Base-by-base conservation (phyloP, 257 asterid species). In the Echites panduratus region DNA sequence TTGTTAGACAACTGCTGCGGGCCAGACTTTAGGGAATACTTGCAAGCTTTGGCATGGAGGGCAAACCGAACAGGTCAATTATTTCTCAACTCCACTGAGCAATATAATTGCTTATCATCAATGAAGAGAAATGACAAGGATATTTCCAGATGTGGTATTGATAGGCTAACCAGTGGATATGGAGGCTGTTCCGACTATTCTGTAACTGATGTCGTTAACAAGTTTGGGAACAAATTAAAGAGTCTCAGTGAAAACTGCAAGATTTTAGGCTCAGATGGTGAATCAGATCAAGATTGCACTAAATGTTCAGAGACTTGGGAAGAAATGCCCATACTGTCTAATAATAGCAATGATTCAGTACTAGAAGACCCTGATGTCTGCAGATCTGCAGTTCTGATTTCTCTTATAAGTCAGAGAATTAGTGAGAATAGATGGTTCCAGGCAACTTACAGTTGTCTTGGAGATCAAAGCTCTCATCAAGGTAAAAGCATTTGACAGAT, bases 111-210 rank as follows among this genome's bases (percentile, higher is more conserved):
- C 68, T 70, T 80, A 20, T 66, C 69, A 38, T 75, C 66, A 24
- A 53, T 77, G 50, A 77, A 64, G 73, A 78, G 73, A 5, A 54
- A 3, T 56, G 72, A 66, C 29, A 38, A 22, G 9, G 69, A 78
- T 56, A 67, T n/a, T 32, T 54, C 47, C 38, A 57, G 59, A 32
- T 86, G 97, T 86, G 94, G 92, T 47, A 73, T 89, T 54, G 84
- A 81, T 72, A 86, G 83, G 82, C 81, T 90, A 41, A 84, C 82
- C 5, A 77, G 86, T 63, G 96, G 94, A 29, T 49, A 53, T 47
- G 96, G 89, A 72, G 88, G 87, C 26, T 90, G 96, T 74, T 87
- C 96, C 4, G 84, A 86, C 58, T 90, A 84, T 66, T 65, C 80
- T 14, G 82, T 79, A 68, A 58, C 59, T 38, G 88, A 87, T 13